Percentiles rank a stretch among this genome's conserved stretches.
These are phyloP conservation scores for Sclerotinia borealis DNA, from an alignment of 2,329 filamentous ascomycete species.

Conservation along the genomic window DNA sequence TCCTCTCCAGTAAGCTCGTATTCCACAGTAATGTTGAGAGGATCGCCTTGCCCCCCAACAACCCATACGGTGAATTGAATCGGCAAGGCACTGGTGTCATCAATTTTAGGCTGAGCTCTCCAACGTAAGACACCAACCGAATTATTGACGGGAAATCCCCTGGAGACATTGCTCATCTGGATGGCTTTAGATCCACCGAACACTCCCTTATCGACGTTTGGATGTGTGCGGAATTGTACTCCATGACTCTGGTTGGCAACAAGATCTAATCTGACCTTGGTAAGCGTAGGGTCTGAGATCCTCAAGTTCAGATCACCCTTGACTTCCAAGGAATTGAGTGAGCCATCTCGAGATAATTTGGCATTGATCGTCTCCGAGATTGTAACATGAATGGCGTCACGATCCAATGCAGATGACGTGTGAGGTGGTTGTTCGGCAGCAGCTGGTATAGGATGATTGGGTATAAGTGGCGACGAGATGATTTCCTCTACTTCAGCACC, in stretches of 20 bases:
- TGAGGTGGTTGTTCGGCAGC: slow-evolving; percentile 45
- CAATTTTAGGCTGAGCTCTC: slow-evolving; percentile 76
- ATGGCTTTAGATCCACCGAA: slow-evolving; percentile 81
- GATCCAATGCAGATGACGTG: slow-evolving; percentile 63
- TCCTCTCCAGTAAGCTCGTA: slow-evolving; percentile 86
- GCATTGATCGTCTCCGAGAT: slow-evolving; percentile 88
- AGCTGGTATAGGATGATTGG: slow-evolving; percentile 41
- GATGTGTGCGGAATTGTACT: slow-evolving; percentile 90
- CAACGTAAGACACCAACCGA: slow-evolving; percentile 88
- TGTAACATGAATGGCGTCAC: slow-evolving; percentile 81
- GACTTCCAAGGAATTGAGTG: slow-evolving; percentile 77
- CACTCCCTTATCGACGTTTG: slow-evolving; percentile 84
- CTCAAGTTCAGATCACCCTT: slow-evolving; percentile 89
- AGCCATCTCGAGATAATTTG: slow-evolving; percentile 80
- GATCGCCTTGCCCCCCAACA: slow-evolving; percentile 74
- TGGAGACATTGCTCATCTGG: slow-evolving; percentile 80
- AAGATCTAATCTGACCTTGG: slow-evolving; percentile 84
- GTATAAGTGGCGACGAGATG: slow-evolving; percentile 58
- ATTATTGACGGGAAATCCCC: slow-evolving; percentile 92
- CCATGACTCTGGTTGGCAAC: slow-evolving; percentile 71
- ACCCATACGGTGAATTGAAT: slow-evolving; percentile 98
- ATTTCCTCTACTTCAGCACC: slow-evolving; percentile 76
- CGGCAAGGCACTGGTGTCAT: slow-evolving; percentile 74
- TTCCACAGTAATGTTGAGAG: slow-evolving; percentile 87
- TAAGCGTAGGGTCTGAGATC: slow-evolving; percentile 81